Conservation (phyloP, 257 asterid genomes). For the Lavandula angustifolia region DNA sequence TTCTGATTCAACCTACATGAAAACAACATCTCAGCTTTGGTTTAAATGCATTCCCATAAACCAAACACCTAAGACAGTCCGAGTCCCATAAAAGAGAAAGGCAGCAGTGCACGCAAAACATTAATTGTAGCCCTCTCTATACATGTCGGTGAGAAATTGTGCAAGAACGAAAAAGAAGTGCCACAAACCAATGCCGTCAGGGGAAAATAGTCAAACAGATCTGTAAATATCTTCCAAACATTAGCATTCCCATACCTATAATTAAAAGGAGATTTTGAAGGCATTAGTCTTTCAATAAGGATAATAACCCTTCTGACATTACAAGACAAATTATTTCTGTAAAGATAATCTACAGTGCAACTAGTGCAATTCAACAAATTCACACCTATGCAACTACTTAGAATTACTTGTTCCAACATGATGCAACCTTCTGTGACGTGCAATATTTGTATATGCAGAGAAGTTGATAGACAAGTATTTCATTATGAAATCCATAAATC, state of each 20-base stretch:
- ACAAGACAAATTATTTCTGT: too few relatives aligned
- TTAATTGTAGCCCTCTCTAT: neutral
- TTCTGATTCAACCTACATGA: constrained; percentile 87
- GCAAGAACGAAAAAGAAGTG: constrained; percentile 7
- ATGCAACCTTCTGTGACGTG: neutral
- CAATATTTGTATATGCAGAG: constrained; percentile 17
- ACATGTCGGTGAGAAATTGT: constrained; percentile 3
- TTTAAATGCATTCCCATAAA: neutral
- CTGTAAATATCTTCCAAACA: constrained; percentile 95
- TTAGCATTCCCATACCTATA: constrained; percentile 89
- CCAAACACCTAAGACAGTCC: neutral
- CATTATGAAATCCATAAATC: neutral
- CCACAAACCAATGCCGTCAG: constrained; percentile 86
- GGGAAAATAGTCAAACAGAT: constrained; percentile 88
- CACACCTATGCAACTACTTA: neutral
- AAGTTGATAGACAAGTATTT: neutral
- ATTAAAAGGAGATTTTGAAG: constrained; percentile 21
- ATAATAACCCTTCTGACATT: neutral
- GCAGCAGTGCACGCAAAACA: neutral
- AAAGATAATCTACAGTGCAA: too few relatives aligned
- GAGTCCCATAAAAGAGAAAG: neutral
- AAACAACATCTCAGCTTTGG: constrained; percentile 7
- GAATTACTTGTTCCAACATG: neutral
- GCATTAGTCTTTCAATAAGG: constrained; percentile 15
- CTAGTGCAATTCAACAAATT: neutral